A percentile compares a stretch with the other conserved stretches of the same genome.
These are phyloP conservation scores for Phytophthora melonis DNA, from an alignment of 352 stramenopile genomes.

Conservation along the genomic window DNA sequence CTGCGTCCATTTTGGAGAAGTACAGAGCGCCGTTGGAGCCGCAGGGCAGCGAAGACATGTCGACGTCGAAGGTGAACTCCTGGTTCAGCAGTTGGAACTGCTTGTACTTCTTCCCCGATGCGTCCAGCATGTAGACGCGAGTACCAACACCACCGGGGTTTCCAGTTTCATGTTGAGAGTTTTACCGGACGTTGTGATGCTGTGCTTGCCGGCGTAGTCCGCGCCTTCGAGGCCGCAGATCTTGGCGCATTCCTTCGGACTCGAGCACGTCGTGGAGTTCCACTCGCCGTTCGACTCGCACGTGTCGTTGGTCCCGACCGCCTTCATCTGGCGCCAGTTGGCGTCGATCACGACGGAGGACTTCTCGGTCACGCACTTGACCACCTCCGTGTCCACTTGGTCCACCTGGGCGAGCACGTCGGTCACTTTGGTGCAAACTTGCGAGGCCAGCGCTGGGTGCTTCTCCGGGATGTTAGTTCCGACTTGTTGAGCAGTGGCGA, in stretches of 20 bases:
- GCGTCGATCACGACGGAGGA: not conserved
- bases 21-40: constrained; percentile 65
- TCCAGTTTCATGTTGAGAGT: not conserved
- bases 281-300: not conserved
- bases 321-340: not conserved
- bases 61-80: constrained; percentile 63
- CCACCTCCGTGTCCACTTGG: not conserved
- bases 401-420: constrained; percentile 1
- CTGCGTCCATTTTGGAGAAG: constrained; percentile 61
- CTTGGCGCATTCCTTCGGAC: not conserved
- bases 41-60: constrained; percentile 54
- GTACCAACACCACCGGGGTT: not conserved
- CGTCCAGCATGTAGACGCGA: constrained; percentile 1
- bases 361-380: not conserved
- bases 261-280: not conserved
- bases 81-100: constrained; percentile 61
- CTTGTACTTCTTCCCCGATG: constrained; percentile 40
- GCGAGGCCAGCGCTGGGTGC: not conserved
- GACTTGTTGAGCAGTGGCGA: too few relatives aligned
- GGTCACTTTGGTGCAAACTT: constrained; percentile 3
- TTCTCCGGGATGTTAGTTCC: not conserved
- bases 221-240: not conserved
- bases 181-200: not conserved
- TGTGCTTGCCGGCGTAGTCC: not conserved
- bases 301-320: not conserved